A percentile compares a stretch with the other conserved stretches of the same genome.
Evolutionary conservation across 2,329 filamentous ascomycete genomes (phyloP).

Genomic region (Dothiorella sarmentorum): DNA sequence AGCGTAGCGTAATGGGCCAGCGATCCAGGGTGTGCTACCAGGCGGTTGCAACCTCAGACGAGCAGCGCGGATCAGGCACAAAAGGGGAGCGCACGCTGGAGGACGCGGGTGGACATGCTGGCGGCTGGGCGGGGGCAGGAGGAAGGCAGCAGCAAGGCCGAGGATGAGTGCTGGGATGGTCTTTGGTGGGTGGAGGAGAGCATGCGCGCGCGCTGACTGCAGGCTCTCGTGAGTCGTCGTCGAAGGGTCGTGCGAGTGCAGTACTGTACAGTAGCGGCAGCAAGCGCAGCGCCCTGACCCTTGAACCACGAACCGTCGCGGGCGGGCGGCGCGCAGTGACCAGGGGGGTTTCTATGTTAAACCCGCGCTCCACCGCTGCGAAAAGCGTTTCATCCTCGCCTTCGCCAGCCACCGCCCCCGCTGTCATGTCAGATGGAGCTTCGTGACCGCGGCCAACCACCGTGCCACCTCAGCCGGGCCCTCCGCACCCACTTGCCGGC

Average conservation of each 20-base stretch:
- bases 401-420: neutral
- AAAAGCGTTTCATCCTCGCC: slow-evolving; percentile 1
- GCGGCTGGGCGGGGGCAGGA: slow-evolving; percentile 3
- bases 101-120: neutral
- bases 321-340: neutral
- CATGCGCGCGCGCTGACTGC: slow-evolving; percentile 13
- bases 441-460: neutral
- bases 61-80: slow-evolving; percentile 12
- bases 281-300: neutral
- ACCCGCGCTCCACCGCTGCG: slow-evolving; percentile 1
- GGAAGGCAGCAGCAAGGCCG: neutral
- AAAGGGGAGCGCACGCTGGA: slow-evolving; percentile 2
- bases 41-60: slow-evolving; percentile 13
- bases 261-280: too few relatives aligned
- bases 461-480: neutral
- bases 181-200: neutral
- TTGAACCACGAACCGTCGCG: neutral
- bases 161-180: neutral
- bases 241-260: slow-evolving; percentile 4
- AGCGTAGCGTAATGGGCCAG: slow-evolving; percentile 16
- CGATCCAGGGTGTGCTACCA: slow-evolving; percentile 15
- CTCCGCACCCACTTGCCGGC: neutral
- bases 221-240: slow-evolving; percentile 14
- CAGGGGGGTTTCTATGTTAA: neutral
- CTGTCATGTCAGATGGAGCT: neutral